Evolutionary conservation across 208 protist species (phyloP).

Genomic region (Leishmania turanica): DNA sequence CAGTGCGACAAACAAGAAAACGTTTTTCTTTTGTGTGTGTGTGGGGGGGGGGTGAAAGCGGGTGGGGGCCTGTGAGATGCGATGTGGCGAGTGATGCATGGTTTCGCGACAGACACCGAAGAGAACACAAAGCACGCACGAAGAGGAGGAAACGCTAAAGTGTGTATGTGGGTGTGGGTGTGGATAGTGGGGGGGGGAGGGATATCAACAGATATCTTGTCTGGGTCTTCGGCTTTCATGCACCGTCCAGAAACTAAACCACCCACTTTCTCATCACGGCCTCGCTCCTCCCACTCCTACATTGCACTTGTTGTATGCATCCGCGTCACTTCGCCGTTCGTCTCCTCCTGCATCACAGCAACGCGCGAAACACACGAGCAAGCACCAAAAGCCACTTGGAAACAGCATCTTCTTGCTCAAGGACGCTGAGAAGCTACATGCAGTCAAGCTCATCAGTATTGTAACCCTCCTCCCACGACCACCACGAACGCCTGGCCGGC

Average conservation of each 20-base stretch:
- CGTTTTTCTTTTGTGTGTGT: too few relatives aligned
- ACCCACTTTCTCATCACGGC: not conserved
- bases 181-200: too few relatives aligned
- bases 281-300: not conserved
- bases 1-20: too few relatives aligned
- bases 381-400: not conserved
- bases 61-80: not conserved
- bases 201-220: too few relatives aligned
- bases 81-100: not conserved
- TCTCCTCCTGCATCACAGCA: not conserved
- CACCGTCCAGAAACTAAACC: not conserved
- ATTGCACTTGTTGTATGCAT: not conserved
- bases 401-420: not conserved
- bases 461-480: not conserved
- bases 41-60: too few relatives aligned
- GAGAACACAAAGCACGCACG: not conserved
- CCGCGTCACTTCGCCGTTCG: not conserved
- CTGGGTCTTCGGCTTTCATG: too few relatives aligned
- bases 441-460: not conserved
- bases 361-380: not conserved
- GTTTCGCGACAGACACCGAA: not conserved
- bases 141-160: not conserved
- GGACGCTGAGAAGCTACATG: not conserved
- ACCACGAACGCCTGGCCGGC: not conserved
- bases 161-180: not conserved